Conservation (phyloP, 164 flowering plant genomes). For the Euptelea pleiosperma region DNA sequence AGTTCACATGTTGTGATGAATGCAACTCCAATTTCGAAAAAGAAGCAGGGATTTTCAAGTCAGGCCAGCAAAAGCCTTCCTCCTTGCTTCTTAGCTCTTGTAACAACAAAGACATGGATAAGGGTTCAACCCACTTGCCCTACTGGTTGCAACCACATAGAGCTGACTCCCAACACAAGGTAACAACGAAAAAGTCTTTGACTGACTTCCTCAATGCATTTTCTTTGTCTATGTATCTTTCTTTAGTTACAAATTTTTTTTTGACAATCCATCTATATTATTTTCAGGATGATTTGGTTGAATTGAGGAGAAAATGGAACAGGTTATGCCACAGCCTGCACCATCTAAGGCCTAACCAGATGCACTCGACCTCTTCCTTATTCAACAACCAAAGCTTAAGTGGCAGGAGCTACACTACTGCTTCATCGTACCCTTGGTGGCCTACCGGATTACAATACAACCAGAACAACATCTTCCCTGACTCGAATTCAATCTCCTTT, state of each 20-base stretch:
- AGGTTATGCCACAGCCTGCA: conserved; percentile 55
- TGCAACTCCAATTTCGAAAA: conserved; percentile 66
- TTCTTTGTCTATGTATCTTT: background rate
- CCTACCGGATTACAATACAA: conserved; percentile 20
- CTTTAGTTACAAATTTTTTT: background rate
- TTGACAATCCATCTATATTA: background rate
- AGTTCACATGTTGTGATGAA: conserved; percentile 63
- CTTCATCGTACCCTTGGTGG: conserved; percentile 46
- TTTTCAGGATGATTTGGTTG: conserved; percentile 57
- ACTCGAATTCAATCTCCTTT: conserved; percentile 45
- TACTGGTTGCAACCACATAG: conserved; percentile 57
- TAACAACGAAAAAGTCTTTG: conserved; percentile 13
- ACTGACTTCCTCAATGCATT: background rate
- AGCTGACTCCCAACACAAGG: conserved; percentile 42
- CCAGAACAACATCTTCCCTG: conserved; percentile 28
- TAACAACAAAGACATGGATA: conserved; percentile 20
- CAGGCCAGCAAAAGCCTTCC: conserved; percentile 34
- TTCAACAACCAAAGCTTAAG: conserved; percentile 22
- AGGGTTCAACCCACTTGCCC: conserved; percentile 40
- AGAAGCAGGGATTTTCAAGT: conserved; percentile 48
- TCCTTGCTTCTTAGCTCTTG: conserved; percentile 16
- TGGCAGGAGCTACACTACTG: conserved; percentile 27
- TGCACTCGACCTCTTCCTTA: conserved; percentile 20
- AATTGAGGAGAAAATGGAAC: conserved; percentile 67
- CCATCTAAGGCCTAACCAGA: conserved; percentile 34